phyloP scores from a whole-genome alignment of 495 filamentous ascomycete species.

The Aspergillus sclerotiicarbonarius region DNA sequence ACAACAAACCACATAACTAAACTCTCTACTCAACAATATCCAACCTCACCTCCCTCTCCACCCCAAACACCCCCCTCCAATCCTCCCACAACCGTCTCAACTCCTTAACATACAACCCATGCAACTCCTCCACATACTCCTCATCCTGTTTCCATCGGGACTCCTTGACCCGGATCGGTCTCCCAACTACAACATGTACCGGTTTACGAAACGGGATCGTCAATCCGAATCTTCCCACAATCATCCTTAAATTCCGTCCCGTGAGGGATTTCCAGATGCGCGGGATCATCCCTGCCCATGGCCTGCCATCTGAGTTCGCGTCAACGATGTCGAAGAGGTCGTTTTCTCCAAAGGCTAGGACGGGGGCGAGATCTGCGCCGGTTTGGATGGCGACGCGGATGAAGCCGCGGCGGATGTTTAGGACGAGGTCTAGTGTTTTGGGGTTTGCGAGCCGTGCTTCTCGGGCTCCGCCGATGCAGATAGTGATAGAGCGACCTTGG shows the following conservation, averaged over 20 bases:
- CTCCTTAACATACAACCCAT: conserved; percentile 9
- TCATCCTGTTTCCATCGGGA: neutral
- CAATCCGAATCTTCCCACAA: neutral
- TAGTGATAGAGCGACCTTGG: conserved; percentile 3
- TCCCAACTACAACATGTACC: conserved; percentile 6
- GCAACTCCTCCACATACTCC: conserved; percentile 7
- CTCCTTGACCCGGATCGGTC: conserved; percentile 7
- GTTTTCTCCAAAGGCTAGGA: conserved; percentile 8
- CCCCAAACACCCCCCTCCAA: conserved; percentile 6
- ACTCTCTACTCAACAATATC: neutral
- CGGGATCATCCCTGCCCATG: neutral
- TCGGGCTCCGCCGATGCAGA: conserved; percentile 3
- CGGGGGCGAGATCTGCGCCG: conserved; percentile 3
- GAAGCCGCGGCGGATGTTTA: conserved; percentile 3
- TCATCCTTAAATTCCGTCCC: neutral
- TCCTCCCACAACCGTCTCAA: conserved; percentile 6
- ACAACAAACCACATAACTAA: neutral
- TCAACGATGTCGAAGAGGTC: conserved; percentile 7
- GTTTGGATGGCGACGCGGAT: conserved; percentile 4
- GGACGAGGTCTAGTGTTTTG: neutral
- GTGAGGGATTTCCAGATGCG: neutral
- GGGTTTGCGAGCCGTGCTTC: conserved; percentile 5
- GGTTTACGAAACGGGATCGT: conserved; percentile 9
- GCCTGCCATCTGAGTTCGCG: neutral
- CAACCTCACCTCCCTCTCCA: neutral